phyloP scores from a whole-genome alignment of 148 eudicot genomes.

The Heliamphora exappendiculata region DNA sequence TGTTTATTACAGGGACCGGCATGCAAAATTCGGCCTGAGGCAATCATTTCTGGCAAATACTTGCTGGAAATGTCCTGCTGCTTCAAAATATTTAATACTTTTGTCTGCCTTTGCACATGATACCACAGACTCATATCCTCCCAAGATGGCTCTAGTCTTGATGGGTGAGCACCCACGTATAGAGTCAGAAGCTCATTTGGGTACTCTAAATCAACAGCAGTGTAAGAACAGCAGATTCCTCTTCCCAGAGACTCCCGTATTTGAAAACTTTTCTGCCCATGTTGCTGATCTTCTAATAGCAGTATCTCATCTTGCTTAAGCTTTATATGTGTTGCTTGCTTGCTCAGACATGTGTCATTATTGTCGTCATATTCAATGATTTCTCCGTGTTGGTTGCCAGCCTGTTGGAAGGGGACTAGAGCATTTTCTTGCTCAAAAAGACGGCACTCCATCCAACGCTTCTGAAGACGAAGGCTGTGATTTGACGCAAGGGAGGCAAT shows the following conservation, averaged over 20 bases:
- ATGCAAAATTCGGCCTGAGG: constrained; percentile 65
- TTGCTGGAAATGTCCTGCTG: constrained; percentile 51
- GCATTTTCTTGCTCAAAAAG: constrained; percentile 29
- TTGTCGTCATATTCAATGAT: constrained; percentile 43
- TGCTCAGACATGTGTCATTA: constrained; percentile 23
- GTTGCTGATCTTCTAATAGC: constrained; percentile 49
- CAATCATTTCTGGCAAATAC: constrained; percentile 60
- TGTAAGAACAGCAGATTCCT: constrained; percentile 39
- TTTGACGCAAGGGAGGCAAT: constrained; percentile 59
- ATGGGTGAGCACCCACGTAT: constrained; percentile 70
- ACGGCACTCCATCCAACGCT: constrained; percentile 52
- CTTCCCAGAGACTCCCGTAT: constrained; percentile 42
- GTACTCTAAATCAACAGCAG: constrained; percentile 41
- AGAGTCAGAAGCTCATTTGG: constrained; percentile 34
- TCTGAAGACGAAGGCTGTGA: constrained; percentile 69
- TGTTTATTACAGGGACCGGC: constrained; percentile 51
- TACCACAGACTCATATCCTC: constrained; percentile 89
- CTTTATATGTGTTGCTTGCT: constrained; percentile 39
- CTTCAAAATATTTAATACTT: constrained; percentile 55
- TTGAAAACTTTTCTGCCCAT: constrained; percentile 38
- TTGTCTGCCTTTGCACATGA: constrained; percentile 80
- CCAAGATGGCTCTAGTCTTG: constrained; percentile 68
- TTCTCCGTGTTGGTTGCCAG: constrained; percentile 33
- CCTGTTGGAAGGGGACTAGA: constrained; percentile 30
- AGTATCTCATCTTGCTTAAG: constrained; percentile 55